Evolutionary conservation across 495 filamentous ascomycete species (phyloP).

Genomic region (Penicillium canescens): DNA sequence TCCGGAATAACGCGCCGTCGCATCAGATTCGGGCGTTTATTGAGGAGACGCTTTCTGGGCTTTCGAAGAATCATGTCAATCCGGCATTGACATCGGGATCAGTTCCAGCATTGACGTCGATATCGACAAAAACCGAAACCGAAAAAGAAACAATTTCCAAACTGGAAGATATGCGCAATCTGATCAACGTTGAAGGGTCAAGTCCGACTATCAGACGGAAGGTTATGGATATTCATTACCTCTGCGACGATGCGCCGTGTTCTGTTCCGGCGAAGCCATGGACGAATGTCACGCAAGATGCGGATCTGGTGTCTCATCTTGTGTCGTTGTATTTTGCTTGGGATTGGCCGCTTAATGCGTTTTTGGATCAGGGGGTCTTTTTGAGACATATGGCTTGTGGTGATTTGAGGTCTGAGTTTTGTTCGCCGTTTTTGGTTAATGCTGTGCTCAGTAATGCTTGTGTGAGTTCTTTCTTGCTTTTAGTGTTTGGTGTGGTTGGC

Average conservation of each 20-base stretch:
- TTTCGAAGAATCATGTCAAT: slow-evolving; percentile 1
- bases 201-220: slow-evolving; percentile 39
- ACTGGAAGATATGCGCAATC: slow-evolving; percentile 32
- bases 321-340: slow-evolving; percentile 56
- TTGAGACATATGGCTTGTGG: slow-evolving; percentile 43
- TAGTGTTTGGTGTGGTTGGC: neutral
- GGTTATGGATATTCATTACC: slow-evolving; percentile 50
- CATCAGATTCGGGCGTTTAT: slow-evolving; percentile 42
- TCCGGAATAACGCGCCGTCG: slow-evolving; percentile 34
- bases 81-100: neutral
- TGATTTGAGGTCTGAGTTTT: slow-evolving; percentile 39
- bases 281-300: slow-evolving; percentile 51
- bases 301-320: slow-evolving; percentile 54
- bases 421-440: slow-evolving; percentile 56
- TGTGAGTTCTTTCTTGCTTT: slow-evolving; percentile 27
- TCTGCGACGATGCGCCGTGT: slow-evolving; percentile 41
- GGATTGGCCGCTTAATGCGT: slow-evolving; percentile 52
- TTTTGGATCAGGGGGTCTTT: slow-evolving; percentile 51
- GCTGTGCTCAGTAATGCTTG: slow-evolving; percentile 52
- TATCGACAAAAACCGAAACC: neutral
- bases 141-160: slow-evolving; percentile 18
- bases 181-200: slow-evolving; percentile 35
- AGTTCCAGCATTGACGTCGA: neutral
- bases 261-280: slow-evolving; percentile 49
- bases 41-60: slow-evolving; percentile 27